Percentiles rank a stretch among this genome's conserved stretches.
Evolutionary conservation across 2,329 filamentous ascomycete species (phyloP).

Genomic region (Nigrospora oryzae): DNA sequence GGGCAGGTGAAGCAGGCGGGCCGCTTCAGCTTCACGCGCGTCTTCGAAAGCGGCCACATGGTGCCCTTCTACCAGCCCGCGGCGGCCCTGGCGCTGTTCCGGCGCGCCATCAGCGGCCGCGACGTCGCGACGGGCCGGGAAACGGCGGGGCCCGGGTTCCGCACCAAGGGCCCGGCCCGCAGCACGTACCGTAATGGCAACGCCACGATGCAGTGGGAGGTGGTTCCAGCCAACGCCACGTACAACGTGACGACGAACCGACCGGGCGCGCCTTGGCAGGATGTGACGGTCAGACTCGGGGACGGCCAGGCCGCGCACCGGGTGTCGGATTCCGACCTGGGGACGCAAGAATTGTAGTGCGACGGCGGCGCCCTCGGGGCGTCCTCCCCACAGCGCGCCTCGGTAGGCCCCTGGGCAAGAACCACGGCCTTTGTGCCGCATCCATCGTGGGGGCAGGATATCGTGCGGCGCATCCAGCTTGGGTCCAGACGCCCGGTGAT

Average conservation of each 20-base stretch:
- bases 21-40: slow-evolving; percentile 38
- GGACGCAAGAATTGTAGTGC: no score
- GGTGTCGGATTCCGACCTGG: no score
- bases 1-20: slow-evolving; percentile 43
- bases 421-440: no score
- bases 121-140: slow-evolving; percentile 40
- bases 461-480: no score
- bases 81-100: slow-evolving; percentile 37
- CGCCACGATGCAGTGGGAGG: slow-evolving; percentile 22
- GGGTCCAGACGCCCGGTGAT: no score
- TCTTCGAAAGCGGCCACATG: slow-evolving; percentile 32
- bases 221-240: slow-evolving; percentile 19
- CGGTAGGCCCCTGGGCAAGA: no score
- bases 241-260: slow-evolving; percentile 20
- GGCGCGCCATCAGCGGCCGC: slow-evolving; percentile 33
- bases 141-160: slow-evolving; percentile 12
- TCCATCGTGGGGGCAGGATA: no score
- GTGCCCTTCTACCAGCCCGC: slow-evolving; percentile 46
- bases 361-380: no score
- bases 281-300: background rate
- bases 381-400: no score
- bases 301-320: no score
- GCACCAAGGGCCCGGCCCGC: slow-evolving; percentile 26
- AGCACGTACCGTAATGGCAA: slow-evolving; percentile 37
- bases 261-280: slow-evolving; percentile 18